Evolutionary conservation across 345 rosid genomes (phyloP).

Genomic region (Gossypium anomalum): DNA sequence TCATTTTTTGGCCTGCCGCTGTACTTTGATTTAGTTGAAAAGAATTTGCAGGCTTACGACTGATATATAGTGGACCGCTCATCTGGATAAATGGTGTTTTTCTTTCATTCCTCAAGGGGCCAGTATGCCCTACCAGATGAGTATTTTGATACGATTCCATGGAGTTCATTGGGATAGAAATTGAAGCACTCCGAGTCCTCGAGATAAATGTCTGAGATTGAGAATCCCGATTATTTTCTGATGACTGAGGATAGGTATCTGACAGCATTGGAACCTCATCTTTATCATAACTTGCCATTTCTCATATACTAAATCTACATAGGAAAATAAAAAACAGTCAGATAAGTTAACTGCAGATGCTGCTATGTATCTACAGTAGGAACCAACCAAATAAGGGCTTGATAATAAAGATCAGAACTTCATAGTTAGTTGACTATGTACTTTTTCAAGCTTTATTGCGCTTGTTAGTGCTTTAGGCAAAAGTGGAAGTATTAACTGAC

Average conservation of each 20-base stretch:
- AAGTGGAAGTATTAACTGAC: neutral
- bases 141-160: slow-evolving; percentile 42
- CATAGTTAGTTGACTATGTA: too few relatives aligned
- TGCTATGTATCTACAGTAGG: neutral
- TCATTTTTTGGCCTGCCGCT: slow-evolving; percentile 13
- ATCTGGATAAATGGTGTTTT: slow-evolving; percentile 44
- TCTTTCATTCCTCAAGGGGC: slow-evolving; percentile 72
- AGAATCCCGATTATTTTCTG: slow-evolving; percentile 33
- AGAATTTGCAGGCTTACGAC: slow-evolving; percentile 32
- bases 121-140: slow-evolving; percentile 61
- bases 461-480: neutral
- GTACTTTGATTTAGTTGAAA: slow-evolving; percentile 27
- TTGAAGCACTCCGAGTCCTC: slow-evolving; percentile 58
- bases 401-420: too few relatives aligned
- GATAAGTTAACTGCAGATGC: neutral
- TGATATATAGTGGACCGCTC: slow-evolving; percentile 65
- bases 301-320: slow-evolving; percentile 23
- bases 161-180: slow-evolving; percentile 45
- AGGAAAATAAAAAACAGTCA: neutral
- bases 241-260: slow-evolving; percentile 23
- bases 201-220: slow-evolving; percentile 30
- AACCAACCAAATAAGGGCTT: too few relatives aligned
- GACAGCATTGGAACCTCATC: slow-evolving; percentile 69
- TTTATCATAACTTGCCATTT: slow-evolving; percentile 50
- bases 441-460: too few relatives aligned